Base-by-base conservation (phyloP, 108 stramenopile genomes). In the Skeletonema costatum region DNA sequence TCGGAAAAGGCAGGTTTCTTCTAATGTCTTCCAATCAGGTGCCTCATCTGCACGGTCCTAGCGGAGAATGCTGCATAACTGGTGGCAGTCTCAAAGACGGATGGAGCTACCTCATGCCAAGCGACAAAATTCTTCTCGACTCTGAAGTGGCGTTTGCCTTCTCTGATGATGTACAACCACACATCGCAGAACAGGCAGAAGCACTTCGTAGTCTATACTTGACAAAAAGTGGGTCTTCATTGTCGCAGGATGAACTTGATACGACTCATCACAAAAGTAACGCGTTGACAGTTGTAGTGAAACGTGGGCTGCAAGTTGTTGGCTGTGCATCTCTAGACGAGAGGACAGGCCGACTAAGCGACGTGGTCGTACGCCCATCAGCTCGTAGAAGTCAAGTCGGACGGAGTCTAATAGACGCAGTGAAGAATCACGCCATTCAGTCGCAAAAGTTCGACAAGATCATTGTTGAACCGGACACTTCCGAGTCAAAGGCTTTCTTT, bases 31-130 rank as follows among this genome's bases (percentile, higher is more conserved):
- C 86, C 36, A 93, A 93, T 65, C 73, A 79, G 3, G 66, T 84
- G 11, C 91, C 91, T 12, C 92, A 93, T 69, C 60, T 90, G 46
- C 71, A 71, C 35, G 81, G 50, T 16, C 59, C 80, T 11, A 66
- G 70, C 8, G 79, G 74, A 46, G 19, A 64, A 11, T 53, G 65
- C 10, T 74, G 86, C 19, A 76, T 84, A 16, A 87, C 83, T 12
- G 92, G 92, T n/a, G 92, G 89, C 11, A 79, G 76, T 12, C 60
- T 93, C 44, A 90, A 90, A 73, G 92, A 93, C 64, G 92, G 92
- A 5, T 93, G 92, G 92, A 58, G 62, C 25, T 93, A 89, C 67
- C 53, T 90, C n/a, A 80, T 93, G 72, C 88, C 89, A 2, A 35
- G 36, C 29, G 89, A 89, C 50, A 46, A 73, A 11, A 50, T 74